Percentiles rank a stretch among this genome's conserved stretches.
Evolutionary conservation across 768 basidiomycete genomes (phyloP).

Genomic region (Grammothele lineata): DNA sequence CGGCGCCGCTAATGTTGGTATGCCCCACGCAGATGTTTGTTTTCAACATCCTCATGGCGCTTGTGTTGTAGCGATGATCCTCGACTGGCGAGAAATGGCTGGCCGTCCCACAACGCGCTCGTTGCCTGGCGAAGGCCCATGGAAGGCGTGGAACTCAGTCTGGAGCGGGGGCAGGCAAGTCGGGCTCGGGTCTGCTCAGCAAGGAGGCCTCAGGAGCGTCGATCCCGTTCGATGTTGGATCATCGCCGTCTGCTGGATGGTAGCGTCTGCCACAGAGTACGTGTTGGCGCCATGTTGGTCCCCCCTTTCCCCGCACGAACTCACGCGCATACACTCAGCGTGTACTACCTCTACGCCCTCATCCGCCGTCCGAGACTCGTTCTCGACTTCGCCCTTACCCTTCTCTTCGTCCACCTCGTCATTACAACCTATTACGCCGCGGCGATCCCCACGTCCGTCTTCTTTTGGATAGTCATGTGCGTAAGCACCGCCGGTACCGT

Average conservation of each 20-base stretch:
- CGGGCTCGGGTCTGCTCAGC: conserved; percentile 50
- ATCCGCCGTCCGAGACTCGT: conserved; percentile 90
- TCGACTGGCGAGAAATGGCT: conserved; percentile 98
- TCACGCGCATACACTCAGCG: conserved; percentile 31
- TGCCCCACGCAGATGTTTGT: conserved; percentile 7
- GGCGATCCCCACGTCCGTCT: conserved; percentile 79
- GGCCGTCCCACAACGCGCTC: conserved; percentile 73
- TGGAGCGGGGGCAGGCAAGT: conserved; percentile 82
- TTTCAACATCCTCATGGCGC: neutral
- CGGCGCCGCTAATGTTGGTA: conserved; percentile 75
- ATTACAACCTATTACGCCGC: conserved; percentile 91
- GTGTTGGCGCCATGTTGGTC: conserved; percentile 29
- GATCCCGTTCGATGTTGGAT: conserved; percentile 89
- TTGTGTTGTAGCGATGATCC: conserved; percentile 64
- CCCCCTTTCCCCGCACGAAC: too few relatives aligned
- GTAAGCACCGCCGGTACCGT: conserved; percentile 69
- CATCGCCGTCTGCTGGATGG: conserved; percentile 81
- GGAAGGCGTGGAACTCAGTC: conserved; percentile 64
- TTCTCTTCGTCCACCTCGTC: conserved; percentile 88
- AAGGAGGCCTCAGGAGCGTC: conserved; percentile 55
- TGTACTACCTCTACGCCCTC: conserved; percentile 83
- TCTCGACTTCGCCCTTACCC: conserved; percentile 90
- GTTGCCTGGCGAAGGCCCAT: conserved; percentile 57
- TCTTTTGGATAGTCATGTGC: conserved; percentile 87
- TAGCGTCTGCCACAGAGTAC: conserved; percentile 81